Percentiles rank a stretch among this genome's conserved stretches.
These are phyloP conservation scores for Eimeria zaria DNA, from an alignment of 169 alveolate genomes.

Conservation along the genomic window DNA sequence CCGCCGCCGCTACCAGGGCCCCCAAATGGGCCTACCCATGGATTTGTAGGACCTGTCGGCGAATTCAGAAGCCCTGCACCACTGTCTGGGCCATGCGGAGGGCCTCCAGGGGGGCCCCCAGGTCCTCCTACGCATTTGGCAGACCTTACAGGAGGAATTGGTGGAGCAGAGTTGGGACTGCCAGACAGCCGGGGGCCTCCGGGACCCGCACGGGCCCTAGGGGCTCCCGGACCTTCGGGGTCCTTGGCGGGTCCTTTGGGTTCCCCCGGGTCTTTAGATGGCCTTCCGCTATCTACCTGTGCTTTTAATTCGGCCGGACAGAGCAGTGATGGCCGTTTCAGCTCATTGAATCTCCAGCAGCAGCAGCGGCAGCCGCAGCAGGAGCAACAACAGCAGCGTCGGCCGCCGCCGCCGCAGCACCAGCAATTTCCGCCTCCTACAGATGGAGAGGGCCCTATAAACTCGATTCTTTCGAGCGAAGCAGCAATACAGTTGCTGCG, in stretches of 20 bases:
- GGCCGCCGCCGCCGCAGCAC: background rate
- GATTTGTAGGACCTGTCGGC: background rate
- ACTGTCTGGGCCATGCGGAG: background rate
- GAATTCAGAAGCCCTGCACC: background rate
- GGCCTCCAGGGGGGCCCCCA: slow-evolving; percentile 5
- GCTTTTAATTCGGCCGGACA: background rate
- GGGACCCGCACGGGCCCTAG: background rate
- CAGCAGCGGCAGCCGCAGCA: slow-evolving; percentile 25
- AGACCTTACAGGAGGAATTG: background rate
- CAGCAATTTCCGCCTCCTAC: background rate
- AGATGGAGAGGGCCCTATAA: background rate
- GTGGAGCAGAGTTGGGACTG: slow-evolving; percentile 2
- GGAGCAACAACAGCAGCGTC: background rate
- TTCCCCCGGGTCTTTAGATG: background rate
- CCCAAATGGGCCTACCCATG: background rate
- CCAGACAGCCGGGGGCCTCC: background rate
- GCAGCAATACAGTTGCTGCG: slow-evolving; percentile 70
- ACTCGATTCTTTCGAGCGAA: background rate
- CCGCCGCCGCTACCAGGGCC: background rate
- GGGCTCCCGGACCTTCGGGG: slow-evolving; percentile 5
- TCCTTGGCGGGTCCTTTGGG: slow-evolving; percentile 17
- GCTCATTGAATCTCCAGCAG: background rate
- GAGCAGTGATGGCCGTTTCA: background rate
- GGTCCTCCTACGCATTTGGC: background rate
- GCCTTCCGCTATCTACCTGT: background rate